Base-by-base conservation (phyloP, 768 basidiomycete genomes). In the Tremella fuciformis region DNA sequence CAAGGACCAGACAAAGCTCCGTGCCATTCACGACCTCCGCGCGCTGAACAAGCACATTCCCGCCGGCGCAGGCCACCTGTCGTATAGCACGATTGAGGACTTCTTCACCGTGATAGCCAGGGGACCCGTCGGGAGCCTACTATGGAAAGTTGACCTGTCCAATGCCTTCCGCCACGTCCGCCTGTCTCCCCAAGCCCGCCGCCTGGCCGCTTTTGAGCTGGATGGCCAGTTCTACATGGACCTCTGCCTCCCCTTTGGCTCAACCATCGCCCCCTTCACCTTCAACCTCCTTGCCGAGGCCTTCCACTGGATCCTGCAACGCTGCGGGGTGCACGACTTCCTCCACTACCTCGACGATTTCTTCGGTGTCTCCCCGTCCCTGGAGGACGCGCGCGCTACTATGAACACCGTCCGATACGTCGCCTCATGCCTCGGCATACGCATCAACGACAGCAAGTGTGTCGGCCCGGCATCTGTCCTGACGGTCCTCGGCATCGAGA, bases 231-330 rank as follows among this genome's bases (percentile, higher is more conserved):
- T 13, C 39, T 55, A 21, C 53, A 24, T 34, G 3, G 53, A 55
- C 42, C 41, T 41, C 53, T 47, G 42, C 21, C 39, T 55, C 3
- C 53, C 53, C 8, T 55, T 55, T 25, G 53, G 53, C 11, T 22
- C 40, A 22, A n/a, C n/a, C n/a, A n/a, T n/a, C n/a, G n/a, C n/a
- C n/a, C n/a, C n/a, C n/a, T n/a, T n/a, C n/a, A n/a, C 25, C 21
- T 55, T 55, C 41, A 55, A 55, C 53, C 53, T 55, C 19, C 39
- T 55, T 19, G 41, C 53, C n/a, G n/a, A n/a, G n/a, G n/a, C n/a
- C n/a, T n/a, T n/a, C n/a, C n/a, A n/a, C n/a, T n/a, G n/a, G n/a
- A 47, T 55, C 18, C 40, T 55, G n/a, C 41, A 4, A 3, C 6
- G 7, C 9, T 8, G 3, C 18, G 53, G 53, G 16, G 16, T 55